A percentile compares a stretch with the other conserved stretches of the same genome.
phyloP scores from a whole-genome alignment of 2,329 filamentous ascomycete genomes.

The Exophiala calicioides region DNA sequence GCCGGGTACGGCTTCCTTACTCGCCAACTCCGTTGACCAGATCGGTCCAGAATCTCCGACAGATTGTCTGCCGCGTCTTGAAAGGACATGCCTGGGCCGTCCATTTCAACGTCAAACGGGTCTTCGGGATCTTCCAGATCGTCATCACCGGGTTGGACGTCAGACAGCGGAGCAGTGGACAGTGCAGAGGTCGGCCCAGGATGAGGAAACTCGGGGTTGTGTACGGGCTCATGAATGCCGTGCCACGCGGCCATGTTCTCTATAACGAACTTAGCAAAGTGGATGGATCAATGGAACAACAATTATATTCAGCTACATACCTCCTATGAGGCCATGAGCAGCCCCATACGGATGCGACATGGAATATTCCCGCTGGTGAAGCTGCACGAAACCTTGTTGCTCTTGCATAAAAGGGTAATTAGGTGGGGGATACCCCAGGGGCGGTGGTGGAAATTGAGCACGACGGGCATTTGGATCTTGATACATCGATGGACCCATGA shows the following conservation, averaged over 20 bases:
- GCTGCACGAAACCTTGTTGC: background rate
- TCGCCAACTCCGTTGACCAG: constrained; percentile 10
- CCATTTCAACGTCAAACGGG: constrained; percentile 61
- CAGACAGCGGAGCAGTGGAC: background rate
- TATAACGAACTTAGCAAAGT: constrained; percentile 16
- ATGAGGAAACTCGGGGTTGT: constrained; percentile 1
- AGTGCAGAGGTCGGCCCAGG: constrained; percentile 4
- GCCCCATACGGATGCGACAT: constrained; percentile 7
- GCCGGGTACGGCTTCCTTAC: constrained; percentile 4
- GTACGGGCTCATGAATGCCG: constrained; percentile 15
- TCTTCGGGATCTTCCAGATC: constrained; percentile 62
- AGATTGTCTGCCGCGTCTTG: constrained; percentile 23
- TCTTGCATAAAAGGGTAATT: constrained; percentile 3
- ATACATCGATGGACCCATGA: background rate
- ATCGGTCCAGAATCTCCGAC: constrained; percentile 37
- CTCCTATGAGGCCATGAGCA: constrained; percentile 12
- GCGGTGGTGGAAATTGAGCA: background rate
- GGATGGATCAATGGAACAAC: constrained; percentile 4
- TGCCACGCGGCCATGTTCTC: constrained; percentile 14
- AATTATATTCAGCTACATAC: constrained; percentile 18
- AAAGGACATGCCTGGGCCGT: constrained; percentile 39
- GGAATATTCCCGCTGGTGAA: constrained; percentile 4
- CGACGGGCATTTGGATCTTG: background rate
- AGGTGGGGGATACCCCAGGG: constrained; percentile 1
- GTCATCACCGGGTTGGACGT: constrained; percentile 30